A percentile compares a stretch with the other conserved stretches of the same genome.
These are phyloP conservation scores for Leptographium procerum DNA, from an alignment of 2,329 filamentous ascomycete species.

Conservation along the genomic window DNA sequence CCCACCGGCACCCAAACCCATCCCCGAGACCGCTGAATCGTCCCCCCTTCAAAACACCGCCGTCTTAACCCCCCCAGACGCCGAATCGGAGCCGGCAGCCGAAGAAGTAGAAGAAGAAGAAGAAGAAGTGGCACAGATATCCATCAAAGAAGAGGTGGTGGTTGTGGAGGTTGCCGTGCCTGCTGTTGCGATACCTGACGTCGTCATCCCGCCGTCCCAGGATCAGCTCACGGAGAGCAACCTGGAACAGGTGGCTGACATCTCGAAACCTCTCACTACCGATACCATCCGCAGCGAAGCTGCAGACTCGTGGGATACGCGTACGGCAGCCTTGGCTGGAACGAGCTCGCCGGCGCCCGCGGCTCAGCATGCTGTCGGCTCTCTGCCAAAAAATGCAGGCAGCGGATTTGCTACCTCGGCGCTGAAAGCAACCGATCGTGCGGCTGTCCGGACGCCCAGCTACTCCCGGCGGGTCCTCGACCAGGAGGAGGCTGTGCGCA, in stretches of 20 bases:
- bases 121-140: slow-evolving; percentile 18
- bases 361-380: slow-evolving; percentile 34
- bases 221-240: slow-evolving; percentile 85
- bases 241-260: slow-evolving; percentile 80
- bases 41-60: slow-evolving; percentile 24
- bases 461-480: slow-evolving; percentile 81
- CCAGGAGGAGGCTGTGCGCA: slow-evolving; percentile 94
- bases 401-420: slow-evolving; percentile 73
- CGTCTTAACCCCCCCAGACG: neutral
- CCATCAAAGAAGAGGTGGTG: slow-evolving; percentile 19
- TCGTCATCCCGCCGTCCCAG: slow-evolving; percentile 46
- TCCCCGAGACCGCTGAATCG: slow-evolving; percentile 25
- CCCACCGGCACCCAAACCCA: slow-evolving; percentile 22
- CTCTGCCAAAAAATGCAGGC: slow-evolving; percentile 41
- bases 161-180: slow-evolving; percentile 16
- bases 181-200: slow-evolving; percentile 16
- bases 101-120: neutral
- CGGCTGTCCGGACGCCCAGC: slow-evolving; percentile 58
- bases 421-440: slow-evolving; percentile 60
- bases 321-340: slow-evolving; percentile 44
- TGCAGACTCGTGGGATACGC: slow-evolving; percentile 73
- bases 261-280: slow-evolving; percentile 63
- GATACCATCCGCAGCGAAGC: slow-evolving; percentile 81
- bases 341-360: slow-evolving; percentile 56
- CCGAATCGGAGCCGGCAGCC: slow-evolving; percentile 23